Percentiles rank a stretch among this genome's conserved stretches.
Evolutionary conservation across 208 protist species (phyloP).

Genomic region (Jaenimonas drosophilae): DNA sequence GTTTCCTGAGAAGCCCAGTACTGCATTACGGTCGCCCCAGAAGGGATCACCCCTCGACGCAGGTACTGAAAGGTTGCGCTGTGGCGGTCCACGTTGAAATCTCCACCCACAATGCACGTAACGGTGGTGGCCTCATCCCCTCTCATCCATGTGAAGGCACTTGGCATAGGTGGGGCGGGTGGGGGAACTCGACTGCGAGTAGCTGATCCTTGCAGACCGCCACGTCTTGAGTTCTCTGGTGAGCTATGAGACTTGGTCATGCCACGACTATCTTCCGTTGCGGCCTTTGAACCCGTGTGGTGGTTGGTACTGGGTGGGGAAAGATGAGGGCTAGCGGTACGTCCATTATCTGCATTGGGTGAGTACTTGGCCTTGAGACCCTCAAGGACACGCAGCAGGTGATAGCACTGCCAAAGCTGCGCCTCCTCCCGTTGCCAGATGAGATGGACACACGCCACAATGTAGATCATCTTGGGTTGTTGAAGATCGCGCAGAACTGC

Average conservation of each 20-base stretch:
- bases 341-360: conserved; percentile 1
- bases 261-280: no score
- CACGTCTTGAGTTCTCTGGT: no score
- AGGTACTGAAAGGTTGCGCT: conserved; percentile 40
- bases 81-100: conserved; percentile 74
- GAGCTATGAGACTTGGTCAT: no score
- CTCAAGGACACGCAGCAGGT: conserved; percentile 45
- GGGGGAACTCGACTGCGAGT: no score
- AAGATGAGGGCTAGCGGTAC: neutral
- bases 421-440: conserved; percentile 68
- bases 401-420: conserved; percentile 78
- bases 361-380: conserved; percentile 52
- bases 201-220: no score
- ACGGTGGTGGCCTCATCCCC: no score
- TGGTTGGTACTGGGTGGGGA: no score
- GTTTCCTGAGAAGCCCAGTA: no score
- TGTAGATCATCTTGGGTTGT: conserved; percentile 28
- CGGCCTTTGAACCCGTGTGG: no score
- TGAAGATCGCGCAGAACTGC: conserved; percentile 48
- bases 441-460: conserved; percentile 62
- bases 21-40: conserved; percentile 22
- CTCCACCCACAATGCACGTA: conserved; percentile 54
- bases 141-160: no score
- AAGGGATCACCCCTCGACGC: conserved; percentile 18
- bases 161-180: no score